These are phyloP conservation scores for Boechera divaricarpa DNA, from an alignment of 345 rosid species.

Conservation along the genomic window DNA sequence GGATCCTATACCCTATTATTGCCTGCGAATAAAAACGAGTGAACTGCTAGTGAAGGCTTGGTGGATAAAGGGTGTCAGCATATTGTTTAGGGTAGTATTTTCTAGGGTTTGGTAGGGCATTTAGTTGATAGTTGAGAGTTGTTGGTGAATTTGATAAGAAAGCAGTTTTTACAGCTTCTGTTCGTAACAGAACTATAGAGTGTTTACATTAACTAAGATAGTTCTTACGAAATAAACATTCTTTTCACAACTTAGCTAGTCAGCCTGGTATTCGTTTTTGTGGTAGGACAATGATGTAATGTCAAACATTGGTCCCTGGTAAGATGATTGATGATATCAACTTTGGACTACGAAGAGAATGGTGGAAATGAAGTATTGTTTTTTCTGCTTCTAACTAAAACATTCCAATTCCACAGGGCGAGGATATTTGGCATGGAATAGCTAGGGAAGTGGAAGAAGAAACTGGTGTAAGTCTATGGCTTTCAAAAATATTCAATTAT, in stretches of 20 bases:
- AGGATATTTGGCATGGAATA: conserved; percentile 68
- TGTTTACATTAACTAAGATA: neutral
- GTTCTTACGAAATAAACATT: neutral
- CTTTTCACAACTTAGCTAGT: neutral
- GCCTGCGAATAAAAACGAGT: neutral
- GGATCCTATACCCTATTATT: neutral
- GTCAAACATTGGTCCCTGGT: neutral
- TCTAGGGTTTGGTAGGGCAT: neutral
- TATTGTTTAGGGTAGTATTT: neutral
- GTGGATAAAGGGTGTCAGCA: neutral
- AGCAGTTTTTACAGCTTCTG: neutral
- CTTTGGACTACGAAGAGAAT: neutral
- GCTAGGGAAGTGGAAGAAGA: conserved; percentile 89
- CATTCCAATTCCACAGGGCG: conserved; percentile 57
- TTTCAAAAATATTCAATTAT: neutral
- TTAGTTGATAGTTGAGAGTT: neutral
- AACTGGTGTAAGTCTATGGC: conserved; percentile 64
- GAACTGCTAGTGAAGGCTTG: neutral
- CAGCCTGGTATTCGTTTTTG: conserved; percentile 8
- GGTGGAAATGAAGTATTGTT: neutral
- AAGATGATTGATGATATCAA: neutral
- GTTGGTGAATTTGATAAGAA: neutral
- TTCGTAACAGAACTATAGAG: neutral
- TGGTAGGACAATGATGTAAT: neutral
- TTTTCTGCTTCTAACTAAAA: conserved; percentile 6